Conservation (phyloP, 2,329 filamentous ascomycete species). For the Penicillium frequentans region DNA sequence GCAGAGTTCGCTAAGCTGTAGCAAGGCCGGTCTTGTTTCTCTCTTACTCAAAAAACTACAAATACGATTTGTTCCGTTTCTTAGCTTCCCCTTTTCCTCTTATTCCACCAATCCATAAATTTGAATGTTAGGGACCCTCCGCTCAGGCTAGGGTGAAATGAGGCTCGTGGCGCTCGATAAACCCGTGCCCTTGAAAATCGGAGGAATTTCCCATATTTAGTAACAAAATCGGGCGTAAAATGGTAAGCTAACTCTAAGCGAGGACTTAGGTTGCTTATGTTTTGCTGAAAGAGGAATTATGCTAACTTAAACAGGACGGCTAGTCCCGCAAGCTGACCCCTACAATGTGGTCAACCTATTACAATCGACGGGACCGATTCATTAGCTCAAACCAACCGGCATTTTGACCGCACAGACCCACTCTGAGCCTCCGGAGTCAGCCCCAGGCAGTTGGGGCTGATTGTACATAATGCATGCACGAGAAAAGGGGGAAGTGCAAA, state of each 20-base stretch:
- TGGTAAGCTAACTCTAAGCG: neutral
- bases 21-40: neutral
- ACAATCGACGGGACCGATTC: neutral
- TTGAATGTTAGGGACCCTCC: too few species aligned
- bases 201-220: neutral
- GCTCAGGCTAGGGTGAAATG: neutral
- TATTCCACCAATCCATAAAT: too few species aligned
- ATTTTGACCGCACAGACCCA: neutral
- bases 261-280: neutral
- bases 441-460: neutral
- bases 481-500: neutral
- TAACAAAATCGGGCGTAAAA: neutral
- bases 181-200: neutral
- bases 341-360: neutral
- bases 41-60: too few species aligned
- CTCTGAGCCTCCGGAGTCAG: neutral
- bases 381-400: neutral
- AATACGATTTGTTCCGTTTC: too few species aligned
- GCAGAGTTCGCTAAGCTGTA: constrained; percentile 10
- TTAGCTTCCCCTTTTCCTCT: too few species aligned
- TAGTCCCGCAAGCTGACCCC: neutral
- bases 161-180: neutral
- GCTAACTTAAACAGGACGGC: neutral
- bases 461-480: neutral
- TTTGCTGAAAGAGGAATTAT: neutral